Percentiles rank a stretch among this genome's conserved stretches.
Conservation (phyloP, 495 filamentous ascomycete genomes). For the Aspergillus olivimuriae region DNA sequence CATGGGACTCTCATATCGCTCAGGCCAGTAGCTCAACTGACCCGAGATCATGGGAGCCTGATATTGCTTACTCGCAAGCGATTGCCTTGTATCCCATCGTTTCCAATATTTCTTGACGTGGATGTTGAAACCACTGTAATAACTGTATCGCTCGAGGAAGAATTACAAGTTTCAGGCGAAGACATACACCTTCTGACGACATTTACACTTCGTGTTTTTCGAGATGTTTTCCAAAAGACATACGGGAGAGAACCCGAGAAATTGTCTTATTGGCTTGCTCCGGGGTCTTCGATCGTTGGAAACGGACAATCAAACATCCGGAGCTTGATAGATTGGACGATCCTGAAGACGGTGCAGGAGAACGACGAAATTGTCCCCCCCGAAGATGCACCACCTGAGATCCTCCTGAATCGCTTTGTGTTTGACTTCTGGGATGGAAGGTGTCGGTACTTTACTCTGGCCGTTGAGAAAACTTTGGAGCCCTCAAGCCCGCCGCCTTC, state of each 20-base stretch:
- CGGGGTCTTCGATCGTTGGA: slow-evolving; percentile 25
- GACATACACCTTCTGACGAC: slow-evolving; percentile 47
- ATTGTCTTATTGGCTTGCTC: slow-evolving; percentile 83
- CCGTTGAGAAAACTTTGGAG: slow-evolving; percentile 29
- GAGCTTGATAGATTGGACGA: slow-evolving; percentile 60
- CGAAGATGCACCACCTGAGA: slow-evolving; percentile 44
- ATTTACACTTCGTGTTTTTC: slow-evolving; percentile 71
- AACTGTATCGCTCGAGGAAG: slow-evolving; percentile 27
- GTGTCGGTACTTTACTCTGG: slow-evolving; percentile 41
- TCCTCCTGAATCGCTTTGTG: slow-evolving; percentile 60
- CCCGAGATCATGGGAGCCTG: slow-evolving; percentile 54
- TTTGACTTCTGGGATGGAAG: slow-evolving; percentile 69
- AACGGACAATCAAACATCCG: slow-evolving; percentile 9
- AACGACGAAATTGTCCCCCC: slow-evolving; percentile 50
- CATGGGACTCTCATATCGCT: slow-evolving; percentile 63
- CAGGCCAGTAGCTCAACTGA: slow-evolving; percentile 49
- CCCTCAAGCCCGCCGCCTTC: slow-evolving; percentile 50
- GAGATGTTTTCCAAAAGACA: slow-evolving; percentile 84
- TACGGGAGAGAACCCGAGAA: slow-evolving; percentile 57
- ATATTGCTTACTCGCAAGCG: slow-evolving; percentile 63
- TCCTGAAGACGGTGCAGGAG: slow-evolving; percentile 45
- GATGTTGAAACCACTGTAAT: slow-evolving; percentile 53
- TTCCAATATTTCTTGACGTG: slow-evolving; percentile 63
- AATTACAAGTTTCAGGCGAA: slow-evolving; percentile 34
- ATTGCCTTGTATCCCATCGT: slow-evolving; percentile 59